phyloP scores from a whole-genome alignment of 2,329 filamentous ascomycete genomes.

The Exophiala phaeomuriformis region DNA sequence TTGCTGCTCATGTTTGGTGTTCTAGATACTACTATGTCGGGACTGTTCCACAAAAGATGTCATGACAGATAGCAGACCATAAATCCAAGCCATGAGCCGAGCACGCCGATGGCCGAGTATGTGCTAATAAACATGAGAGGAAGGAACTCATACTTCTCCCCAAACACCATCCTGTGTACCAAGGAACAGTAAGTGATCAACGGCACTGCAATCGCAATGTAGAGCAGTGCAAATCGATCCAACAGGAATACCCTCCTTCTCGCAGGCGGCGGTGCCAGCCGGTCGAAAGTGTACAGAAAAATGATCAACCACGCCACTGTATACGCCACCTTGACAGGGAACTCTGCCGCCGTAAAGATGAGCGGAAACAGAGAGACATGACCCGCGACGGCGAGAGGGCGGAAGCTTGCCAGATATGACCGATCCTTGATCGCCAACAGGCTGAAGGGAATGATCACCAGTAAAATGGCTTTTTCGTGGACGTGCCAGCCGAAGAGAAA shows the following conservation, averaged over 20 bases:
- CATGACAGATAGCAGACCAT: slow-evolving; percentile 79
- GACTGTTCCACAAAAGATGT: slow-evolving; percentile 19
- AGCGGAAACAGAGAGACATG: slow-evolving; percentile 94
- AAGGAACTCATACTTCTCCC: slow-evolving; percentile 75
- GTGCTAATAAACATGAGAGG: slow-evolving; percentile 96
- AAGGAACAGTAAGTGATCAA: slow-evolving; percentile 83
- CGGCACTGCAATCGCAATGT: slow-evolving; percentile 83
- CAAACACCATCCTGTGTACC: slow-evolving; percentile 75
- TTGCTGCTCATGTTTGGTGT: no score
- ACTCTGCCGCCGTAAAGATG: slow-evolving; percentile 85
- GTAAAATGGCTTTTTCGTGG: slow-evolving; percentile 90
- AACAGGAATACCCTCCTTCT: slow-evolving; percentile 79
- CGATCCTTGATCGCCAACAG: slow-evolving; percentile 84
- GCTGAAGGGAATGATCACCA: slow-evolving; percentile 92
- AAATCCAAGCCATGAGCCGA: slow-evolving; percentile 92
- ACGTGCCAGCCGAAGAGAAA: slow-evolving; percentile 99
- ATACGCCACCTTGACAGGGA: slow-evolving; percentile 88
- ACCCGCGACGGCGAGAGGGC: slow-evolving; percentile 82
- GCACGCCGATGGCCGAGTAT: slow-evolving; percentile 88
- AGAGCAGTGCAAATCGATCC: slow-evolving; percentile 82
- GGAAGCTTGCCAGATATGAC: slow-evolving; percentile 83
- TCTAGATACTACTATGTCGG: no score
- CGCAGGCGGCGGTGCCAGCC: slow-evolving; percentile 73
- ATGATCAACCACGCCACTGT: slow-evolving; percentile 85
- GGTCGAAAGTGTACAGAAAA: slow-evolving; percentile 80